These are phyloP conservation scores for Mycena kentingensis DNA, from an alignment of 768 basidiomycete species.

Conservation along the genomic window DNA sequence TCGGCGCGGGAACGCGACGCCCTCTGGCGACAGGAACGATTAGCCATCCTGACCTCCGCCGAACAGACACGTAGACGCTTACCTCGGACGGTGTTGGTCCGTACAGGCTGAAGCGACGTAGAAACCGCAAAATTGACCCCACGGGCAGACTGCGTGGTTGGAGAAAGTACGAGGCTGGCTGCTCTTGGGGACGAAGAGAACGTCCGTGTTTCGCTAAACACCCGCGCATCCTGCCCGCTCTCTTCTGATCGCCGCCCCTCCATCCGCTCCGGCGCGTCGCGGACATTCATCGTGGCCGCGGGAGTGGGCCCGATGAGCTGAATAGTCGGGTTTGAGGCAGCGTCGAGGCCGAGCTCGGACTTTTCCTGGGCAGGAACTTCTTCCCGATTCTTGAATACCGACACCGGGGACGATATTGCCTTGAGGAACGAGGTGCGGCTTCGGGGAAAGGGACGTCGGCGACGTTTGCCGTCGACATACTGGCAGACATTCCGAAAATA, in stretches of 20 bases:
- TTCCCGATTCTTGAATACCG: conserved; percentile 16
- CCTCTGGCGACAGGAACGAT: conserved; percentile 14
- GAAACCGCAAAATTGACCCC: conserved; percentile 14
- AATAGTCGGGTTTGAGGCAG: conserved; percentile 13
- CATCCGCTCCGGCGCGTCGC: conserved; percentile 1
- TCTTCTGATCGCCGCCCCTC: conserved; percentile 1
- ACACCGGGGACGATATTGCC: conserved; percentile 37
- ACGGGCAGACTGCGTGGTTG: conserved; percentile 15
- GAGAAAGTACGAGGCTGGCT: conserved; percentile 27
- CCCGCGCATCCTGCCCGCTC: conserved; percentile 10
- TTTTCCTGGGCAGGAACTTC: conserved; percentile 14
- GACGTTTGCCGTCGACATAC: conserved; percentile 33
- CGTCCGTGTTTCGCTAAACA: conserved; percentile 30
- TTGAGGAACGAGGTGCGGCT: conserved; percentile 34
- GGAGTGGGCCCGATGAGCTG: conserved; percentile 27
- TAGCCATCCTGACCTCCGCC: neutral
- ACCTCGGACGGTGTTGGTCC: conserved; percentile 20
- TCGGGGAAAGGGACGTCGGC: conserved; percentile 17
- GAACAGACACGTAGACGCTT: neutral
- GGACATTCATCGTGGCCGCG: conserved; percentile 15
- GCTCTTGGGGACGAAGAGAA: conserved; percentile 39
- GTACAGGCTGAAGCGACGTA: conserved; percentile 15
- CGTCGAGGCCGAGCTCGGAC: too few relatives aligned
- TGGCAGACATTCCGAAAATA: conserved; percentile 48
- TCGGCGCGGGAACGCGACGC: conserved; percentile 33